Evolutionary conservation across 176 grass and related monocot species (phyloP).

Genomic region (Avena eriantha): DNA sequence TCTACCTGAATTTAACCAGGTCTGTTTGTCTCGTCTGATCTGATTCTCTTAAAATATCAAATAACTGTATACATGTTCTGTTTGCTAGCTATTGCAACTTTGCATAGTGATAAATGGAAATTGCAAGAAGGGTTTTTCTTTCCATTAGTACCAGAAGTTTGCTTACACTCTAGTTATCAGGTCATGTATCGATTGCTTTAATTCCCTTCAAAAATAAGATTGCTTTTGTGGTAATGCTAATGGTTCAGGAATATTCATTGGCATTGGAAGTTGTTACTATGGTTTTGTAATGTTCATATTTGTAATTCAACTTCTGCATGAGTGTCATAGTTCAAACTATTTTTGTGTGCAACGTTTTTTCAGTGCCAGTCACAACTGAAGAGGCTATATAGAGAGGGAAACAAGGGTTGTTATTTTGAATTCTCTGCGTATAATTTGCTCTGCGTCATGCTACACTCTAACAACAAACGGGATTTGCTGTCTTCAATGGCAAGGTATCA

Average conservation of each 20-base stretch:
- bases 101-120: background rate
- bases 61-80: slow-evolving; percentile 14
- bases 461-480: slow-evolving; percentile 83
- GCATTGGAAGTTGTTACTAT: slow-evolving; percentile 24
- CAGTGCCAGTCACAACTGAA: slow-evolving; percentile 97
- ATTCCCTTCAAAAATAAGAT: background rate
- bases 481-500: slow-evolving; percentile 90
- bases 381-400: slow-evolving; percentile 87
- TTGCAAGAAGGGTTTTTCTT: background rate
- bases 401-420: slow-evolving; percentile 78
- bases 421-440: slow-evolving; percentile 93
- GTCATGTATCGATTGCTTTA: slow-evolving; percentile 1
- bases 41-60: slow-evolving; percentile 27
- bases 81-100: slow-evolving; percentile 18
- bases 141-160: slow-evolving; percentile 11
- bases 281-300: slow-evolving; percentile 12
- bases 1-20: slow-evolving; percentile 96
- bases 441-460: slow-evolving; percentile 79
- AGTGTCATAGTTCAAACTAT: slow-evolving; percentile 30
- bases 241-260: slow-evolving; percentile 26
- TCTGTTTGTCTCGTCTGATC: slow-evolving; percentile 39
- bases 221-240: slow-evolving; percentile 19
- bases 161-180: slow-evolving; percentile 24
- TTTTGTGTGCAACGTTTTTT: slow-evolving; percentile 34
- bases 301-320: slow-evolving; percentile 28